phyloP scores from a whole-genome alignment of 805 yeast genomes.

The Cyberlindnera sargentensis region DNA sequence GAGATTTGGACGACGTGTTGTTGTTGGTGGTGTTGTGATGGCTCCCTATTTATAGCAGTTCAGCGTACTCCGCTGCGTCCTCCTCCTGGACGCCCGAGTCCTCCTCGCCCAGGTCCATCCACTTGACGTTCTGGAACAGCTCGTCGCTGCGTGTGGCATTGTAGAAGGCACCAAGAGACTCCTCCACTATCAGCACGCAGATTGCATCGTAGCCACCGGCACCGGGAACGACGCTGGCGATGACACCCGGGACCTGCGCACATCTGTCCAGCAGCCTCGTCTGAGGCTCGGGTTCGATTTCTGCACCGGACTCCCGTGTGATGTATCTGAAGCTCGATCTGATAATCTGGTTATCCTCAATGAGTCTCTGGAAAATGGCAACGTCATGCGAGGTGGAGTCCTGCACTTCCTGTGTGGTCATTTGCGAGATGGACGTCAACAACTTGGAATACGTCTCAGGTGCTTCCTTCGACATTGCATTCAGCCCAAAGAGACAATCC shows the following conservation, averaged over 20 bases:
- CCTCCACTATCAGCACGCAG: slow-evolving; percentile 54
- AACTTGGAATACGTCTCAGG: slow-evolving; percentile 31
- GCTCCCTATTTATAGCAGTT: neutral
- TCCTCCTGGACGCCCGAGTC: slow-evolving; percentile 51
- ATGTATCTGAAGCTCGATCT: slow-evolving; percentile 53
- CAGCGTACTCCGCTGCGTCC: slow-evolving; percentile 23
- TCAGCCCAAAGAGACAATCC: slow-evolving; percentile 35
- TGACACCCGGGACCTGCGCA: slow-evolving; percentile 55
- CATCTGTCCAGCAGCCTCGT: slow-evolving; percentile 60
- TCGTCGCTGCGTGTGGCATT: slow-evolving; percentile 21
- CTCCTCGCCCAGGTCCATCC: slow-evolving; percentile 66
- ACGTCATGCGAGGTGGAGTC: slow-evolving; percentile 1
- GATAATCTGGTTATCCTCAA: slow-evolving; percentile 39
- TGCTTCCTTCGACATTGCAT: slow-evolving; percentile 24
- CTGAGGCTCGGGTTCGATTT: slow-evolving; percentile 81
- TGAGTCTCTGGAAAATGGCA: slow-evolving; percentile 28
- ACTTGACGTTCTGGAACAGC: slow-evolving; percentile 42
- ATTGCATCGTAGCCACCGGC: slow-evolving; percentile 98
- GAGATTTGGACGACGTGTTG: no score
- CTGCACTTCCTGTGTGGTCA: slow-evolving; percentile 7
- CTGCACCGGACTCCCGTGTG: slow-evolving; percentile 66
- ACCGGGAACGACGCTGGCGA: slow-evolving; percentile 98
- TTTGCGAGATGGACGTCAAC: slow-evolving; percentile 14
- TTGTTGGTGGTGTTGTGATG: no score
- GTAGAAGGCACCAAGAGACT: slow-evolving; percentile 30